These are phyloP conservation scores for Wallemia mellicola DNA, from an alignment of 1,284 basidiomycete species.

Conservation along the genomic window DNA sequence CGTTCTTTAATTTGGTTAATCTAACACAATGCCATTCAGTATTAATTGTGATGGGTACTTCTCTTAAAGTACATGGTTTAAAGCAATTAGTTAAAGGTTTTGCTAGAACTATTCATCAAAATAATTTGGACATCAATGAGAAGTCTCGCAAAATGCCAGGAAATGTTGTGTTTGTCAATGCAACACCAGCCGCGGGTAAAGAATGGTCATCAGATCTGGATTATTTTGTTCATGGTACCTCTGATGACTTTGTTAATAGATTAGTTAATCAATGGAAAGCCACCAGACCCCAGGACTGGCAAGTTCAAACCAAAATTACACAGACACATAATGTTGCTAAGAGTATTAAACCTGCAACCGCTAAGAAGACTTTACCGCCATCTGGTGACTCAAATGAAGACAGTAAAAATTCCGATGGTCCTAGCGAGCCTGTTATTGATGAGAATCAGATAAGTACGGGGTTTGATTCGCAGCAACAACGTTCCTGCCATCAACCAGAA, in stretches of 20 bases:
- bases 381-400: too few relatives aligned
- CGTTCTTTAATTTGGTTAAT: neutral
- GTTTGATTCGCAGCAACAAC: too few relatives aligned
- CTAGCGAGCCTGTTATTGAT: too few relatives aligned
- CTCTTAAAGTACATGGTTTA: slow-evolving; percentile 61
- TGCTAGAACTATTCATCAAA: slow-evolving; percentile 38
- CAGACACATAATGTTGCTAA: neutral
- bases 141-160: neutral
- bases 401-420: too few relatives aligned
- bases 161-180: neutral
- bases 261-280: neutral
- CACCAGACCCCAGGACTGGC: neutral
- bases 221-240: neutral
- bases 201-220: neutral
- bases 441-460: too few relatives aligned
- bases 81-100: slow-evolving; percentile 83
- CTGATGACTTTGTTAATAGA: neutral
- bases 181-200: neutral
- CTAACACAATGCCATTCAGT: slow-evolving; percentile 28
- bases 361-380: too few relatives aligned
- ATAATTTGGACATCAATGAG: neutral
- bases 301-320: neutral
- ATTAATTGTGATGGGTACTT: slow-evolving; percentile 84
- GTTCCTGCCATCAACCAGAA: neutral
- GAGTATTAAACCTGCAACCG: neutral